phyloP scores from a whole-genome alignment of 2,329 filamentous ascomycete species.

The Graphiopsis chlorocephala region DNA sequence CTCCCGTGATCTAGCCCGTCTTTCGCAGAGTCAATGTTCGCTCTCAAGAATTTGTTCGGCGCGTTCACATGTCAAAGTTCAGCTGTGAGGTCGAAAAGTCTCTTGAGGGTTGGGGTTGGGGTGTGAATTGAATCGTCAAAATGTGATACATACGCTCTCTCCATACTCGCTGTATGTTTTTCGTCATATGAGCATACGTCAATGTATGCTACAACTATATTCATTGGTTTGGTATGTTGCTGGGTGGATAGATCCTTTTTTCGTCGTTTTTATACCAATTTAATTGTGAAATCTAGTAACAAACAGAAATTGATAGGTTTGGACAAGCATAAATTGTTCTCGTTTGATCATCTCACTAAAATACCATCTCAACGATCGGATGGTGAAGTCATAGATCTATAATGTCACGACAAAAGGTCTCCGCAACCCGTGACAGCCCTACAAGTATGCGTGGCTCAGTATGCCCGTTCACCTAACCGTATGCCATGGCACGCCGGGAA shows the following conservation, averaged over 20 bases:
- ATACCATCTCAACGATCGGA: not conserved
- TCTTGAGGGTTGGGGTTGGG: not conserved
- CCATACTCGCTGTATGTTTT: not conserved
- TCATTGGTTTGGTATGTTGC: not conserved
- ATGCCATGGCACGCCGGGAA: not conserved
- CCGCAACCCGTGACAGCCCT: not conserved
- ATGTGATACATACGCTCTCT: not conserved
- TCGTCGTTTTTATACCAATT: not conserved
- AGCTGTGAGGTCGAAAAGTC: not conserved
- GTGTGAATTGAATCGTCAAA: not conserved
- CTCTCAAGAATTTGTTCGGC: conserved; percentile 4
- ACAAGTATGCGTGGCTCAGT: not conserved
- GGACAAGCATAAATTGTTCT: not conserved
- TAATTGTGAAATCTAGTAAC: not conserved
- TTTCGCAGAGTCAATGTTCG: not conserved
- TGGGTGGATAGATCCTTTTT: not conserved
- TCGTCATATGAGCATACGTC: not conserved
- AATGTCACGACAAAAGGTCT: not conserved
- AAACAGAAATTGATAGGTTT: accelerated
- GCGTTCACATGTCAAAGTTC: conserved; percentile 9
- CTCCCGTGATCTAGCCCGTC: not conserved
- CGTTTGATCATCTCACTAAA: not conserved
- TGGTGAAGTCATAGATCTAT: not conserved
- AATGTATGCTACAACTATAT: not conserved
- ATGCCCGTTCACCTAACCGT: not conserved